Conservation (phyloP, 106 monocot species). For the Narthecium ossifragum region DNA sequence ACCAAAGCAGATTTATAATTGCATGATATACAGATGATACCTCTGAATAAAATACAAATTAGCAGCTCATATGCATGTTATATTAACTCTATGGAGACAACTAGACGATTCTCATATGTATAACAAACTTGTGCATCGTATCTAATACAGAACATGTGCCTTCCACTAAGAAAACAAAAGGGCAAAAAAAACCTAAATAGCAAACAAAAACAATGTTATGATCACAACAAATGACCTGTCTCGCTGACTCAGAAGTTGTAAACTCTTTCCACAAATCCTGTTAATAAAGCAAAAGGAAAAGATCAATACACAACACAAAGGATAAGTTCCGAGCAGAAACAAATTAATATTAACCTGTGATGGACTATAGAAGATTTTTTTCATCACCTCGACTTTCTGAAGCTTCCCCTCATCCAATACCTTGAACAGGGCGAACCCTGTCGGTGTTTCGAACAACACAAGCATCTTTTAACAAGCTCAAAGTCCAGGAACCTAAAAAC, state of each 20-base stretch:
- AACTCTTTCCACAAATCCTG: constrained; percentile 93
- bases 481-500: not conserved
- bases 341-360: constrained; percentile 2
- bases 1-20: no score
- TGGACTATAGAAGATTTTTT: no score
- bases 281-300: not conserved
- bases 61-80: no score
- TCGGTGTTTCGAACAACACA: constrained; percentile 32
- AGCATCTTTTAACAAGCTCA: constrained; percentile 14
- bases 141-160: no score
- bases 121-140: no score
- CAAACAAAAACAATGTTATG: no score
- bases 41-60: no score
- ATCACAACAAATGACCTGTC: no score
- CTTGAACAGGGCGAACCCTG: constrained; percentile 38
- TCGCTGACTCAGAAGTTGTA: constrained; percentile 48
- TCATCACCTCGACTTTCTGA: constrained; percentile 29
- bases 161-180: no score
- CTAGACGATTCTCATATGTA: no score
- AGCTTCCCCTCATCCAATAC: constrained; percentile 35
- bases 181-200: not conserved
- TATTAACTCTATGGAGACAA: no score
- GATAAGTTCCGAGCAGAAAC: not conserved
- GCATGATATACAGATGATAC: no score
- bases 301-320: not conserved